Evolutionary conservation across 257 asterid genomes (phyloP).

Genomic region (Misopates orontium): DNA sequence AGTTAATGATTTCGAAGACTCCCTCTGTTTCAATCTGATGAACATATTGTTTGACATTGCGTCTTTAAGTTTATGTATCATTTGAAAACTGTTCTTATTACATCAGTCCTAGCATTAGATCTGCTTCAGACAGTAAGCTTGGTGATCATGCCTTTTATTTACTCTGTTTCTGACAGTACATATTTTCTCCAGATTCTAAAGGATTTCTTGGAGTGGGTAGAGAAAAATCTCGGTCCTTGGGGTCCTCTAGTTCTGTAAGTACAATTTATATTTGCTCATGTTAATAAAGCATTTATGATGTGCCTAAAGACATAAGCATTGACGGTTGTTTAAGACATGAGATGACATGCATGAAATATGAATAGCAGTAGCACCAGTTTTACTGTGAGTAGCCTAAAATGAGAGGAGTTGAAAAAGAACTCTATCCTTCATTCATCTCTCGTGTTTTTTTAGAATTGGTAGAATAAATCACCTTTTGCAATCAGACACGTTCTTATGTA

Average conservation of each 20-base stretch:
- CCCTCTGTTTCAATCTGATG: neutral
- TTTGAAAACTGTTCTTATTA: conserved; percentile 1
- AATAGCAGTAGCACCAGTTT: neutral
- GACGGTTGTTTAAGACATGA: conserved; percentile 4
- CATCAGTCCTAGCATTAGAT: neutral
- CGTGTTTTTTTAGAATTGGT: neutral
- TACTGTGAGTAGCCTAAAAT: neutral
- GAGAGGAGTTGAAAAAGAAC: neutral
- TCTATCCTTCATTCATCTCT: conserved; percentile 5
- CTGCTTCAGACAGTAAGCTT: conserved; percentile 17
- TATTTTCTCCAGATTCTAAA: conserved; percentile 63
- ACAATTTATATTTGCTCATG: conserved; percentile 21
- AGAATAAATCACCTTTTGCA: neutral
- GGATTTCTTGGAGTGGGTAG: conserved; percentile 86
- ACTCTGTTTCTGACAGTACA: conserved; percentile 9
- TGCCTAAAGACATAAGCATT: neutral
- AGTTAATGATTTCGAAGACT: neutral
- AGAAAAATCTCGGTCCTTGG: conserved; percentile 98
- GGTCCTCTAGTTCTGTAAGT: conserved; percentile 98
- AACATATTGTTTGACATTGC: conserved; percentile 9
- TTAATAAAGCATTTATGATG: neutral
- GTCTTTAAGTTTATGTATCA: neutral
- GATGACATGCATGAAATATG: neutral
- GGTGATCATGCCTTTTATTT: conserved; percentile 11
- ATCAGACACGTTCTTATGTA: neutral